A percentile compares a stretch with the other conserved stretches of the same genome.
phyloP scores from a whole-genome alignment of 2,329 filamentous ascomycete genomes.

The Fusarium nelsonii region DNA sequence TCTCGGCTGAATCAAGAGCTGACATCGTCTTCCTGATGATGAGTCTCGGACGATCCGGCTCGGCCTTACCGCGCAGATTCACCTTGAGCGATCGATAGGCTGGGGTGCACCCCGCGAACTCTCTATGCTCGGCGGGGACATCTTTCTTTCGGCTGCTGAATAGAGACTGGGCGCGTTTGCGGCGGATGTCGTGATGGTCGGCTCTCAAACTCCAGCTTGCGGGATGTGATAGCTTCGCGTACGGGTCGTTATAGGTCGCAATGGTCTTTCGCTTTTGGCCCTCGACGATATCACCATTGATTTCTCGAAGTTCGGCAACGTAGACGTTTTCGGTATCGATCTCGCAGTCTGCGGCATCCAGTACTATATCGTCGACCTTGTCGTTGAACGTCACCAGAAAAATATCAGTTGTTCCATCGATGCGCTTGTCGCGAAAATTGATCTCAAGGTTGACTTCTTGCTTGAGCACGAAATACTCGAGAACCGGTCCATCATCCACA shows the following conservation, averaged over 20 bases:
- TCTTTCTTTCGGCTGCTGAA: constrained; percentile 65
- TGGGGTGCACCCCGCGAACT: constrained; percentile 67
- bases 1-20: constrained; percentile 51
- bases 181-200: constrained; percentile 80
- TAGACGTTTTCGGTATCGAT: constrained; percentile 68
- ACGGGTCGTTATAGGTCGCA: constrained; percentile 71
- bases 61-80: constrained; percentile 57
- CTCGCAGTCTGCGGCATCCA: constrained; percentile 73
- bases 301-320: constrained; percentile 58
- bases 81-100: constrained; percentile 66
- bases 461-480: constrained; percentile 72
- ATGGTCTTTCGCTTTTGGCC: constrained; percentile 57
- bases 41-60: constrained; percentile 56
- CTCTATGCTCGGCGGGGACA: constrained; percentile 67
- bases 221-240: constrained; percentile 73
- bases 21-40: constrained; percentile 60
- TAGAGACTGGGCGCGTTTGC: constrained; percentile 72
- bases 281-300: constrained; percentile 53
- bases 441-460: constrained; percentile 92
- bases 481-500: constrained; percentile 53
- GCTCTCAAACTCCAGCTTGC: constrained; percentile 72
- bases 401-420: constrained; percentile 85
- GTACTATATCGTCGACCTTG: constrained; percentile 68
- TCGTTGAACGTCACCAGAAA: constrained; percentile 75
- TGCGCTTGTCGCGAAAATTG: constrained; percentile 80